phyloP scores from a whole-genome alignment of 129 eudicot species.

The Helianthus tuberosus region DNA sequence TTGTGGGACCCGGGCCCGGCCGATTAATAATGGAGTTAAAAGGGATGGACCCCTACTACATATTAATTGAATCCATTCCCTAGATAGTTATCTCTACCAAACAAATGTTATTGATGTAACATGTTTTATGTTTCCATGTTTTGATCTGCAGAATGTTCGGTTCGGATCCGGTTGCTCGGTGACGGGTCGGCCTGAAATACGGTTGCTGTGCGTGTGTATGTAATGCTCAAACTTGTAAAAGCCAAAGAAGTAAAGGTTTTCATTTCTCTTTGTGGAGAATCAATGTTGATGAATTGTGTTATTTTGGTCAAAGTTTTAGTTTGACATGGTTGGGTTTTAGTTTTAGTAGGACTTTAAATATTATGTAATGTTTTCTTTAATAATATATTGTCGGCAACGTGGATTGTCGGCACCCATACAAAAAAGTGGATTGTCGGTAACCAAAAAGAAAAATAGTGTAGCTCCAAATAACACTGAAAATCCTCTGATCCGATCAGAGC shows the following conservation, averaged over 20 bases:
- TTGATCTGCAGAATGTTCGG: constrained; percentile 28
- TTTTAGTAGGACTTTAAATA: neutral
- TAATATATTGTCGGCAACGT: constrained; percentile 5
- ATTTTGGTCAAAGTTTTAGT: neutral
- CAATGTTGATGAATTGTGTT: neutral
- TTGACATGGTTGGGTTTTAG: neutral
- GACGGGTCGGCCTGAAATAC: neutral
- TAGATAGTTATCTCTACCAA: neutral
- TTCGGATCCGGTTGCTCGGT: constrained; percentile 8
- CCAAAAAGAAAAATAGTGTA: no score
- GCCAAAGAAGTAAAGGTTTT: neutral
- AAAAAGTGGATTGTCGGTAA: neutral
- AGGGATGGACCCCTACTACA: constrained; percentile 13
- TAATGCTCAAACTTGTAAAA: neutral
- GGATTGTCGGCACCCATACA: neutral
- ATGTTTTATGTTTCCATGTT: constrained; percentile 7
- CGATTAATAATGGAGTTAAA: constrained; percentile 1
- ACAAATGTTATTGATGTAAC: neutral
- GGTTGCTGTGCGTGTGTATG: neutral
- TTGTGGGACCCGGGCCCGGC: neutral
- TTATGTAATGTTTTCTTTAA: neutral
- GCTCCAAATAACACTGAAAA: no score
- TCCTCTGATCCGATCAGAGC: no score
- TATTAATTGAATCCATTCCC: constrained; percentile 13
- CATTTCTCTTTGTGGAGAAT: neutral